Evolutionary conservation across 2,329 filamentous ascomycete genomes (phyloP).

Genomic region (Nigrospora oryzae): DNA sequence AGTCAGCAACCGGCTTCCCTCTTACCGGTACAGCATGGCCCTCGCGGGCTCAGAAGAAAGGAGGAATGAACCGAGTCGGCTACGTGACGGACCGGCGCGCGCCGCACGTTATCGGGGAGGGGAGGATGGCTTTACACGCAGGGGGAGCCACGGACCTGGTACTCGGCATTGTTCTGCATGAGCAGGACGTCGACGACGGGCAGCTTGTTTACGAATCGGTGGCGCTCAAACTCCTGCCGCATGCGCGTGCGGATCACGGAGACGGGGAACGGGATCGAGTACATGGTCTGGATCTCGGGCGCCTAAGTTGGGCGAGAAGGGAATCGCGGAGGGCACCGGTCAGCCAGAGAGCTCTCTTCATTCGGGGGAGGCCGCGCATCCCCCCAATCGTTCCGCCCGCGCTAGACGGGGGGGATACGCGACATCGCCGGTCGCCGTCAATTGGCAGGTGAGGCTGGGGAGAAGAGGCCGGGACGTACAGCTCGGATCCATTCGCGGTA

Average conservation of each 20-base stretch:
- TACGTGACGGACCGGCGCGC: no score
- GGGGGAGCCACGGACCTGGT: slow-evolving; percentile 65
- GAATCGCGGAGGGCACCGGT: no score
- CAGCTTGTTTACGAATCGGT: slow-evolving; percentile 87
- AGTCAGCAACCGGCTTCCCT: slow-evolving; percentile 5
- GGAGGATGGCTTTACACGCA: no score
- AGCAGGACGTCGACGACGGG: slow-evolving; percentile 82
- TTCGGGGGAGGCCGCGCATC: no score
- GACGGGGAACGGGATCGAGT: slow-evolving; percentile 83
- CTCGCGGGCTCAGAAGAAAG: no score
- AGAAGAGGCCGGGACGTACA: slow-evolving; percentile 50
- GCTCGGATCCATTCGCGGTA: slow-evolving; percentile 96
- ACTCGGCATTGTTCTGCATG: slow-evolving; percentile 87
- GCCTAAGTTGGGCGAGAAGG: slow-evolving; percentile 46
- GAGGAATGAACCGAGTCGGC: no score
- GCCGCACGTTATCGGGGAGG: no score
- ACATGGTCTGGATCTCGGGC: slow-evolving; percentile 95
- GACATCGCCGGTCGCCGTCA: not conserved
- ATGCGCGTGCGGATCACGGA: slow-evolving; percentile 86
- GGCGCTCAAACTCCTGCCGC: slow-evolving; percentile 91
- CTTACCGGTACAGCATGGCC: no score
- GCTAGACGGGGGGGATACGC: no score
- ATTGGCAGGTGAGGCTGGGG: not conserved
- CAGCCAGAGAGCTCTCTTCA: no score
- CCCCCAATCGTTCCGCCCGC: no score